Evolutionary conservation across 768 basidiomycete species (phyloP).

Genomic region (Melanogaster broomeanus): DNA sequence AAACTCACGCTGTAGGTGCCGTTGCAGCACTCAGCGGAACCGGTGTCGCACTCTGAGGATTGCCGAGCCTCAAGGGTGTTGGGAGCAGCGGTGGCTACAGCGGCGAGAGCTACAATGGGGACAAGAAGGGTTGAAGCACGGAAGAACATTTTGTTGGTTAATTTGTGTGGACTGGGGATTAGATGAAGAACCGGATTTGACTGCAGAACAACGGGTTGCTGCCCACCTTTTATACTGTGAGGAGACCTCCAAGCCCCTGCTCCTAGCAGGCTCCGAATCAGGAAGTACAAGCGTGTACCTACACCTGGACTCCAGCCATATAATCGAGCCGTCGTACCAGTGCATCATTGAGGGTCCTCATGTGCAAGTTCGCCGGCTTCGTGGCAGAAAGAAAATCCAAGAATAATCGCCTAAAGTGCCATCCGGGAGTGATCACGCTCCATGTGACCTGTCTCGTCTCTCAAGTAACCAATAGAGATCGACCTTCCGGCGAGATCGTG

Average conservation of each 20-base stretch:
- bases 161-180: not conserved
- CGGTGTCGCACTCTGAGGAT: conserved; percentile 39
- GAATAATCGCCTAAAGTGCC: too few species aligned
- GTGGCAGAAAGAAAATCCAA: too few species aligned
- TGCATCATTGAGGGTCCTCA: not conserved
- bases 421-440: too few species aligned
- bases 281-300: too few species aligned
- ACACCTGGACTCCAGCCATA: too few species aligned
- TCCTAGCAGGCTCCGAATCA: too few species aligned
- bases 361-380: too few species aligned
- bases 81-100: conserved; percentile 8
- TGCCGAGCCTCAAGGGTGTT: not conserved
- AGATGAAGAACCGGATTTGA: not conserved
- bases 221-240: not conserved
- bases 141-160: not conserved
- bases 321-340: not conserved
- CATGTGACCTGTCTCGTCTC: too few species aligned
- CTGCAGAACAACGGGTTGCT: not conserved
- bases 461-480: too few species aligned
- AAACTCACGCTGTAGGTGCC: not conserved
- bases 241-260: not conserved
- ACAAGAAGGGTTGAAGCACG: conserved; percentile 1
- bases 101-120: conserved; percentile 5
- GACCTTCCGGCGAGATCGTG: too few species aligned
- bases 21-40: conserved; percentile 25